These are phyloP conservation scores for Jatropha curcas DNA, from an alignment of 345 rosid species.

Conservation along the genomic window DNA sequence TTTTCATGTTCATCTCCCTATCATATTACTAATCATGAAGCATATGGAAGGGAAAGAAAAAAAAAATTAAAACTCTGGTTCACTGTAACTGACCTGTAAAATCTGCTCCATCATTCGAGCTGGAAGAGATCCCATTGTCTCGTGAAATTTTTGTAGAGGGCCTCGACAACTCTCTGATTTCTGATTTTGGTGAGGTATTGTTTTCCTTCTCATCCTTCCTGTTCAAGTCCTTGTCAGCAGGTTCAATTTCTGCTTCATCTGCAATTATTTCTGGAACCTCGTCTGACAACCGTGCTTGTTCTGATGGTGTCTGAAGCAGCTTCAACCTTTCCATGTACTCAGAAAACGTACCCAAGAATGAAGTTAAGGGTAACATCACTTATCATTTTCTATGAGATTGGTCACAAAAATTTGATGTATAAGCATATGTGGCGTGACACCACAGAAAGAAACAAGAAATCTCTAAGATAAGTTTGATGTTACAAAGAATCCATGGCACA, in stretches of 20 bases:
- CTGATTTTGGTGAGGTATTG: neutral
- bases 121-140: neutral
- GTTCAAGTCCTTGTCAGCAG: neutral
- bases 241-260: constrained; percentile 27
- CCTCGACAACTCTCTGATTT: neutral
- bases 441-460: neutral
- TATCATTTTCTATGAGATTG: neutral
- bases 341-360: constrained; percentile 25
- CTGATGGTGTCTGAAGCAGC: constrained; percentile 42
- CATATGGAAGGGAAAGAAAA: no score
- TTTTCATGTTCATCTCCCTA: no score
- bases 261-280: constrained; percentile 49
- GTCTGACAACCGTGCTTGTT: constrained; percentile 44
- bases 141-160: neutral
- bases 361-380: constrained; percentile 22
- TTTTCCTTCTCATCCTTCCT: constrained; percentile 3
- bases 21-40: no score
- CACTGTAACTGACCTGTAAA: neutral
- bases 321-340: constrained; percentile 35
- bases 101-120: constrained; percentile 10
- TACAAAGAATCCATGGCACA: neutral
- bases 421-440: neutral
- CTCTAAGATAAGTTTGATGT: no score
- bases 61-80: no score
- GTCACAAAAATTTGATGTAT: neutral